Evolutionary conservation across 225 moss, liverwort and hornwort species (phyloP).

Genomic region (Bryoerythrophyllum caledonicum): DNA sequence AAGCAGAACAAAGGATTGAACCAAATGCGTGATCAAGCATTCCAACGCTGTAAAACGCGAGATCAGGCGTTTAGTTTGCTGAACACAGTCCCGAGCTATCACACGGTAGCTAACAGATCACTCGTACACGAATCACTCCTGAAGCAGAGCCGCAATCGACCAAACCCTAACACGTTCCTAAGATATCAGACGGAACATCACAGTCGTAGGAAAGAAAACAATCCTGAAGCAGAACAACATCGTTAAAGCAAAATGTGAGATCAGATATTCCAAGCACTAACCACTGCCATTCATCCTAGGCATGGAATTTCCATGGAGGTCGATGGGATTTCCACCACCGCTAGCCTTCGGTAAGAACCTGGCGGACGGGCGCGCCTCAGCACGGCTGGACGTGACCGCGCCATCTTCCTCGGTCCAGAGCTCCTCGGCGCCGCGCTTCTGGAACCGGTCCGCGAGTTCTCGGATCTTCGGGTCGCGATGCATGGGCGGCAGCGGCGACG

Average conservation of each 20-base stretch:
- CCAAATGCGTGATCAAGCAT: no score
- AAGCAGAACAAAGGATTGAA: no score
- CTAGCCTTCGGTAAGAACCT: slow-evolving; percentile 53
- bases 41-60: no score
- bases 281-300: slow-evolving; percentile 18
- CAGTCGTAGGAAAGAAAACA: background rate
- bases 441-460: slow-evolving; percentile 74
- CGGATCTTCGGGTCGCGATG: slow-evolving; percentile 68
- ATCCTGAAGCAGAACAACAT: background rate
- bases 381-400: slow-evolving; percentile 36
- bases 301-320: no score
- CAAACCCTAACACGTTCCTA: no score
- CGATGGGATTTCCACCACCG: slow-evolving; percentile 23
- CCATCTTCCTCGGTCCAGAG: slow-evolving; percentile 89
- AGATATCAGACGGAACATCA: background rate
- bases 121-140: no score
- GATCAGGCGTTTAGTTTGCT: no score
- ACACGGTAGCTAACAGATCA: no score
- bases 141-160: no score
- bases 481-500: slow-evolving; percentile 56
- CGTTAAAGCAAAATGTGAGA: background rate
- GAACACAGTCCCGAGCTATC: no score
- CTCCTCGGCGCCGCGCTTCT: slow-evolving; percentile 74
- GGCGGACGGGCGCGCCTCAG: slow-evolving; percentile 53
- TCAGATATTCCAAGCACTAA: background rate